phyloP scores from a whole-genome alignment of 305 asterid genomes.

The Solanum hybrid region DNA sequence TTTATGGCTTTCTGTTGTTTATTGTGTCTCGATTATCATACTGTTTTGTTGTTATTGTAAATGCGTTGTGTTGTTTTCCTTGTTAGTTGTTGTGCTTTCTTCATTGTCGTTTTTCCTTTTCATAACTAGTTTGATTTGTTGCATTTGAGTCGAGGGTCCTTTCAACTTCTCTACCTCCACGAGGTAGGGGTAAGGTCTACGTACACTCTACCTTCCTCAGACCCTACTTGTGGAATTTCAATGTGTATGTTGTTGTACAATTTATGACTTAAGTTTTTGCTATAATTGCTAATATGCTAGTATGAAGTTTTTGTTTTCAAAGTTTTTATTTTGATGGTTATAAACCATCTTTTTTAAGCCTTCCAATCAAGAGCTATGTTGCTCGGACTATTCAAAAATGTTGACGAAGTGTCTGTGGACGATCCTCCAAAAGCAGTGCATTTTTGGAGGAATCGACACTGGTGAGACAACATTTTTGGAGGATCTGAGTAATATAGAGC shows the following conservation, averaged over 20 bases:
- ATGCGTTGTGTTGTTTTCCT: background rate
- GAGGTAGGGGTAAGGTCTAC: background rate
- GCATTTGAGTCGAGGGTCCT: background rate
- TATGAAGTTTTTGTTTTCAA: background rate
- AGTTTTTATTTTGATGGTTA: background rate
- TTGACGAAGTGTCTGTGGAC: background rate
- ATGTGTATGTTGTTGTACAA: background rate
- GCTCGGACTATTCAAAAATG: background rate
- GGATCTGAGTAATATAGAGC: background rate
- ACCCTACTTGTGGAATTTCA: background rate
- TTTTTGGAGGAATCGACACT: background rate
- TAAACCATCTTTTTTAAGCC: background rate
- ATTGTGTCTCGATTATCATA: background rate
- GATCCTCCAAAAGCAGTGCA: background rate
- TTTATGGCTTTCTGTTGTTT: background rate
- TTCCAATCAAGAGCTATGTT: background rate
- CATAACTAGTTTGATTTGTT: background rate
- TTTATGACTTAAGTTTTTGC: background rate
- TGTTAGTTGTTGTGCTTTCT: background rate
- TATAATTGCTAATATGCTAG: background rate
- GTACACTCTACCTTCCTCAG: background rate
- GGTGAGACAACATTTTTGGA: background rate
- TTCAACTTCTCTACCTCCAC: background rate
- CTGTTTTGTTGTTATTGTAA: background rate
- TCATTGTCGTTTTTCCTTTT: background rate